Percentiles rank a stretch among this genome's conserved stretches.
These are phyloP conservation scores for Cercospora brassicicola DNA, from an alignment of 2,329 filamentous ascomycete species.

Conservation along the genomic window DNA sequence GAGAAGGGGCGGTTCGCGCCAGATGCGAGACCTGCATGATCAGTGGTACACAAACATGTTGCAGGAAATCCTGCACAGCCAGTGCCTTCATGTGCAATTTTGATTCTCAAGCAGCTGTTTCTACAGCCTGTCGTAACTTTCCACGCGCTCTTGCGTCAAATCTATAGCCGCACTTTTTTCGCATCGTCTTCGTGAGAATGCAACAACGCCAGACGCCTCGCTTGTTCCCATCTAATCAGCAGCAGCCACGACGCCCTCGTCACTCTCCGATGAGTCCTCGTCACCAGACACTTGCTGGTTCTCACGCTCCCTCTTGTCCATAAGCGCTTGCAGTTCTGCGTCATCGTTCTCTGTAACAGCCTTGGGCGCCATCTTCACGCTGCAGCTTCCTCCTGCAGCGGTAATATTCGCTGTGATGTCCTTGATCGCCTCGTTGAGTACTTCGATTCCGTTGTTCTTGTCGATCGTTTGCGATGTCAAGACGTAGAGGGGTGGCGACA, in stretches of 20 bases:
- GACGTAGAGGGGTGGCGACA: slow-evolving; percentile 96
- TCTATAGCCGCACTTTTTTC: neutral
- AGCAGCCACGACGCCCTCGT: slow-evolving; percentile 66
- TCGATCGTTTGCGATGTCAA: slow-evolving; percentile 93
- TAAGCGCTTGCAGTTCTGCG: slow-evolving; percentile 91
- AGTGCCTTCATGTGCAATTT: neutral
- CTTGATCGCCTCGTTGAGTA: slow-evolving; percentile 84
- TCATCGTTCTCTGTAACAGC: slow-evolving; percentile 98
- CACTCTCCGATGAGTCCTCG: slow-evolving; percentile 92
- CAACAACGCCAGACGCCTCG: slow-evolving; percentile 24
- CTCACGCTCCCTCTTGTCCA: slow-evolving; percentile 98
- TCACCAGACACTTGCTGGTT: slow-evolving; percentile 98
- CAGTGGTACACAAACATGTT: neutral
- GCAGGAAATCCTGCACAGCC: neutral
- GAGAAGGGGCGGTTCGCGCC: neutral
- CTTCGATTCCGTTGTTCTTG: slow-evolving; percentile 80
- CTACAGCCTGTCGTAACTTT: slow-evolving; percentile 5
- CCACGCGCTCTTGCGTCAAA: slow-evolving; percentile 1
- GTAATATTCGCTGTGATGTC: slow-evolving; percentile 82
- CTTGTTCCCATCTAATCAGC: slow-evolving; percentile 21
- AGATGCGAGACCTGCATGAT: neutral
- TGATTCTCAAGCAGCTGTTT: slow-evolving; percentile 5
- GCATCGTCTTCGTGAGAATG: neutral
- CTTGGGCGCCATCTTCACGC: slow-evolving; percentile 98
- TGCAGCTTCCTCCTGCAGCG: slow-evolving; percentile 72